A percentile compares a stretch with the other conserved stretches of the same genome.
Conservation (phyloP, 257 asterid genomes). For the Plantago major region DNA sequence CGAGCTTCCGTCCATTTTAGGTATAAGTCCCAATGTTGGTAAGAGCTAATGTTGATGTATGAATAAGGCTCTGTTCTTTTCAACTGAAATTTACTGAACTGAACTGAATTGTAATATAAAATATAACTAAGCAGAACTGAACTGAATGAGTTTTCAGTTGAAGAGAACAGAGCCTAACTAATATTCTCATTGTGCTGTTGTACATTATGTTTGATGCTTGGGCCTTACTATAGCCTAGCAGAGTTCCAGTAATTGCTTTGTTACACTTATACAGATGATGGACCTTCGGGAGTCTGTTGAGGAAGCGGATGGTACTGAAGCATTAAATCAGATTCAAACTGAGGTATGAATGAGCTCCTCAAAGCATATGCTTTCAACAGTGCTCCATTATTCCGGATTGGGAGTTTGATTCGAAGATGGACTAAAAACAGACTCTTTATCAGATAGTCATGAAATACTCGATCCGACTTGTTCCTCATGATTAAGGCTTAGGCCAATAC, state of each 20-base stretch:
- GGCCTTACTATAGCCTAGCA: background rate
- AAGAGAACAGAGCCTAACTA: too few species aligned
- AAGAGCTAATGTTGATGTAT: background rate
- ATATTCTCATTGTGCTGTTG: background rate
- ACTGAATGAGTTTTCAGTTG: too few species aligned
- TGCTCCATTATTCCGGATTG: background rate
- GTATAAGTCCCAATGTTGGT: too few species aligned
- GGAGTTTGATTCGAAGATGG: background rate
- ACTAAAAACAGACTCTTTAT: background rate
- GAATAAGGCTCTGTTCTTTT: too few species aligned
- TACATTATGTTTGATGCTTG: background rate
- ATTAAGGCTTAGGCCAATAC: background rate
- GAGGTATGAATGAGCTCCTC: slow-evolving; percentile 41
- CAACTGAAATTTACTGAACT: too few species aligned
- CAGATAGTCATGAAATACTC: background rate
- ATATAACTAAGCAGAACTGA: too few species aligned
- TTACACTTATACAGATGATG: slow-evolving; percentile 9
- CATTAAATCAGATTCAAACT: slow-evolving; percentile 49
- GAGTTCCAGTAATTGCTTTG: slow-evolving; percentile 6
- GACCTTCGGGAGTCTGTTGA: background rate
- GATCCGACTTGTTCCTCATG: slow-evolving; percentile 5
- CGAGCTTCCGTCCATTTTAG: too few species aligned
- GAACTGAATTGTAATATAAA: too few species aligned
- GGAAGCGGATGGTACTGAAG: background rate
- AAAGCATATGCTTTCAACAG: background rate